Conservation (phyloP, 352 stramenopile genomes). For the Pythium dissotocum region DNA sequence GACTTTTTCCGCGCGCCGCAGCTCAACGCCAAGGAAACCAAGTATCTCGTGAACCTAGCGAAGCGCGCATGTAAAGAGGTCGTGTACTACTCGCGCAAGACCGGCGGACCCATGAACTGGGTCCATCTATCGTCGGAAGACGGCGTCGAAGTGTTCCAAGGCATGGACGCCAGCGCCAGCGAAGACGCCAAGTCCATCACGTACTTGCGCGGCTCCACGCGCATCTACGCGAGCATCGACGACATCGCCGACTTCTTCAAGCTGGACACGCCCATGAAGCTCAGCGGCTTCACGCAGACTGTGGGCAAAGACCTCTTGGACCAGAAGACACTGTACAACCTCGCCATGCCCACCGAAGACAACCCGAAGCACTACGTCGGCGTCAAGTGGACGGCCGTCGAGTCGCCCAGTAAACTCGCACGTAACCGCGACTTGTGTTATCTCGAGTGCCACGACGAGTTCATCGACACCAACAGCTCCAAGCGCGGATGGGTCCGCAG, state of each 20-base stretch:
- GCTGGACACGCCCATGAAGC: conserved; percentile 70
- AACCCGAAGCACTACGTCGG: conserved; percentile 86
- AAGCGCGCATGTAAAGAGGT: conserved; percentile 86
- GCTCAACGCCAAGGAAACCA: conserved; percentile 62
- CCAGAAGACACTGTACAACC: conserved; percentile 71
- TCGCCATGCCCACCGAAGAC: conserved; percentile 57
- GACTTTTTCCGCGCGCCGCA: conserved; percentile 68
- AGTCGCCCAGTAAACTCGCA: conserved; percentile 73
- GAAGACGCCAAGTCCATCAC: conserved; percentile 44
- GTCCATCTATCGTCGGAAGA: conserved; percentile 69
- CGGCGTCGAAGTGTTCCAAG: conserved; percentile 76
- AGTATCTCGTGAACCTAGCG: conserved; percentile 67
- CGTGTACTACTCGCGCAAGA: conserved; percentile 75
- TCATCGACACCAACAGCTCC: conserved; percentile 71
- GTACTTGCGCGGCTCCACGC: conserved; percentile 66
- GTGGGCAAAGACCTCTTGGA: conserved; percentile 80
- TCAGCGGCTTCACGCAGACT: conserved; percentile 65
- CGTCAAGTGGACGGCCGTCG: conserved; percentile 80
- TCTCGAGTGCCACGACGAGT: conserved; percentile 85
- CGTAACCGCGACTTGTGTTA: conserved; percentile 86
- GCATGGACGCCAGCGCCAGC: conserved; percentile 47
- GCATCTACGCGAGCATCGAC: conserved; percentile 77
- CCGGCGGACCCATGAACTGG: conserved; percentile 77
- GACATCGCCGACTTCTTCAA: conserved; percentile 83
- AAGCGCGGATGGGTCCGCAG: conserved; percentile 74